Base-by-base conservation (phyloP, 1,284 basidiomycete species). In the Inonotus obliquus region DNA sequence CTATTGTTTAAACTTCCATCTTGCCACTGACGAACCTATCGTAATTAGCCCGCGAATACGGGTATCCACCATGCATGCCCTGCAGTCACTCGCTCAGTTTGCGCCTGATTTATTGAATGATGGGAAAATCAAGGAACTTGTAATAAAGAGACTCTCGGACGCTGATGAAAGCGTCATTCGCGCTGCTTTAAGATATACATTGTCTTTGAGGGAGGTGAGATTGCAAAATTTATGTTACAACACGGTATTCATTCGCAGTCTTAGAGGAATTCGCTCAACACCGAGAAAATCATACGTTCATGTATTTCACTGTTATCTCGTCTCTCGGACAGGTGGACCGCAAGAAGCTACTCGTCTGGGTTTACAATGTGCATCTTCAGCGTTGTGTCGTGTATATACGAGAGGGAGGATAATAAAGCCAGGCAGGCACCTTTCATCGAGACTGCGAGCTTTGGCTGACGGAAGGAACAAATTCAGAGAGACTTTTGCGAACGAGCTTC, bases 31-130 rank as follows among this genome's bases (percentile, higher is more conserved):
- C n/a, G 6, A 10, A 14, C 14, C 19, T 25, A 55, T 41, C 23
- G 59, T 11, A 10, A 29, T 35, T 67, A 91, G 88, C 51, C 69
- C 76, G 7, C 76, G 80, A 66, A 78, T 92, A 55, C 84, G 83
- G 48, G 79, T 84, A 64, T 81, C 87, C 52, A 78, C 85, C 10
- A 69, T 91, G 32, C 72, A 85, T 53, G 83, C 84, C 1, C 80
- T 83, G 64, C 77, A 80, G 48, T 75, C 78, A n/a, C 74, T 92
- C 32, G 80, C 83, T 4, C 69, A 63, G 39, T 70, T 74, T 58
- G 79, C 85, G 49, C 65, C 74, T 11, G 77, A 80, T n/a, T 69
- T 87, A 11, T 68, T 87, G 53, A 71, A 71, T 37, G 52, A 62
- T 11, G 57, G 54, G 32, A 73, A 73, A 58, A 74, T 84, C 4